A percentile compares a stretch with the other conserved stretches of the same genome.
These are phyloP conservation scores for Geranium incanum DNA, from an alignment of 441 rosid species.

Conservation along the genomic window DNA sequence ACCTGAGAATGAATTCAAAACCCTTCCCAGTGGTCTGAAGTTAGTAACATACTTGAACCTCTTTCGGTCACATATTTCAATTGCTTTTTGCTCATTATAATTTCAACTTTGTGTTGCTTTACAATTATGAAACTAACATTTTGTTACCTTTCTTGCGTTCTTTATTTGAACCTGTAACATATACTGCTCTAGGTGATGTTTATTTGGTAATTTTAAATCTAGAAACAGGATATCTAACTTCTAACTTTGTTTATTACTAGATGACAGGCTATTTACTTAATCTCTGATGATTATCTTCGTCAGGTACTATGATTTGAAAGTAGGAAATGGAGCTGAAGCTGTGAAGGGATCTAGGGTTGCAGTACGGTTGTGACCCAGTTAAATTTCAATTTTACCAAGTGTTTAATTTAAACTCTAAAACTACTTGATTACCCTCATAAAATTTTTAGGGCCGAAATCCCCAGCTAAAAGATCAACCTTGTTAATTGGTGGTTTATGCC, in stretches of 20 bases:
- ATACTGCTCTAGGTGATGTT: neutral
- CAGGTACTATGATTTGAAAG: slow-evolving; percentile 88
- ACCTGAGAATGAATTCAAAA: slow-evolving; percentile 66
- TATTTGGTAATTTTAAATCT: slow-evolving; percentile 3
- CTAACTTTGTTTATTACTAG: neutral
- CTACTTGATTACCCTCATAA: neutral
- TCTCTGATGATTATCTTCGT: slow-evolving; percentile 22
- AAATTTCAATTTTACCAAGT: slow-evolving; percentile 24
- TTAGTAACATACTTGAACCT: slow-evolving; percentile 28
- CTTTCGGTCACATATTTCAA: neutral
- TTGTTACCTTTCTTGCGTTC: neutral
- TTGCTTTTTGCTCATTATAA: neutral
- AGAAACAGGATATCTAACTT: neutral
- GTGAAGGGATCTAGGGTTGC: slow-evolving; percentile 92
- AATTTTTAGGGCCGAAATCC: too few relatives aligned
- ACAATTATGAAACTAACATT: neutral
- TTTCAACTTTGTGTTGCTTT: neutral
- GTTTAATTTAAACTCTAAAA: neutral
- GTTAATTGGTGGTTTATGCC: too few relatives aligned
- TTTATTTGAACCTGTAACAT: neutral
- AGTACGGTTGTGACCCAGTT: slow-evolving; percentile 74
- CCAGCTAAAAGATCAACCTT: too few relatives aligned
- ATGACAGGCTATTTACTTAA: slow-evolving; percentile 7
- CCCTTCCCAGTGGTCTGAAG: slow-evolving; percentile 83
- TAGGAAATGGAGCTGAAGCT: slow-evolving; percentile 68